A percentile compares a stretch with the other conserved stretches of the same genome.
Evolutionary conservation across 768 basidiomycete genomes (phyloP).

Genomic region (Lepiota brunneoincarnata): DNA sequence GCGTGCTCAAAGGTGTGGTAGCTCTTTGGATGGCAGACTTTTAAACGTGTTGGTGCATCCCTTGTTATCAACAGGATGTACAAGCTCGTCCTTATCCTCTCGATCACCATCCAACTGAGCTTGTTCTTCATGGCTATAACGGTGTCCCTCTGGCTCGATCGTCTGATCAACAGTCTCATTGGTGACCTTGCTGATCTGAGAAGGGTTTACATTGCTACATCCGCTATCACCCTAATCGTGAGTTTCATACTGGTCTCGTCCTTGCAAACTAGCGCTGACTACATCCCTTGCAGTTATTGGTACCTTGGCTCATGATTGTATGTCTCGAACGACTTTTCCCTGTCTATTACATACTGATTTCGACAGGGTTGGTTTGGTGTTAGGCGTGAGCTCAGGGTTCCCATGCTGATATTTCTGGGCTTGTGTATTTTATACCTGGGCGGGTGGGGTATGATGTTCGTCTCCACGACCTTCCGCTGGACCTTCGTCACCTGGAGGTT

Average conservation of each 20-base stretch:
- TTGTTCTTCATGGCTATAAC: constrained; percentile 74
- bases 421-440: constrained; percentile 59
- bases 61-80: constrained; percentile 71
- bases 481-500: constrained; percentile 72
- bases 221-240: constrained; percentile 59
- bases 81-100: constrained; percentile 66
- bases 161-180: constrained; percentile 64
- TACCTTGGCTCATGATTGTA: constrained; percentile 70
- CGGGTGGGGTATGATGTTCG: constrained; percentile 74
- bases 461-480: constrained; percentile 71
- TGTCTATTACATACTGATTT: constrained; percentile 6
- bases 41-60: constrained; percentile 81
- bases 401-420: constrained; percentile 62
- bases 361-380: constrained; percentile 73
- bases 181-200: constrained; percentile 46
- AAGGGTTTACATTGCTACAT: constrained; percentile 51
- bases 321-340: constrained; percentile 14
- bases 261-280: constrained; percentile 4
- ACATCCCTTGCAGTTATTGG: constrained; percentile 23
- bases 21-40: constrained; percentile 81
- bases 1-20: constrained; percentile 31
- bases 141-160: constrained; percentile 76
- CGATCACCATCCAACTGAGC: constrained; percentile 72
- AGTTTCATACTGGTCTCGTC: constrained; percentile 23
- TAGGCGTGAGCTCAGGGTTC: constrained; percentile 58